A percentile compares a stretch with the other conserved stretches of the same genome.
phyloP scores from a whole-genome alignment of 345 rosid species.

The Populus euphratica region DNA sequence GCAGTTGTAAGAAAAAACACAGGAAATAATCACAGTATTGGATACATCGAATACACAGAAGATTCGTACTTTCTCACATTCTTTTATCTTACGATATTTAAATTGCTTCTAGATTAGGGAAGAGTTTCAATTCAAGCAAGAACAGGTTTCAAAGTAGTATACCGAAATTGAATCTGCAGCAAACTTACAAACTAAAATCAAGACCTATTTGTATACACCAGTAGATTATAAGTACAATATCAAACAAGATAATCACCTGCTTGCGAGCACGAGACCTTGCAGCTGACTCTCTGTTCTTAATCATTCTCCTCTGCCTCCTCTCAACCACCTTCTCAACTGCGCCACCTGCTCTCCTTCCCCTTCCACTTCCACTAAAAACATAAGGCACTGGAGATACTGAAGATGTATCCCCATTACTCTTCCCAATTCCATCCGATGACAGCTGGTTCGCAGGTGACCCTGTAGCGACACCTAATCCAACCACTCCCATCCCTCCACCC shows the following conservation, averaged over 20 bases:
- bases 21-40: neutral
- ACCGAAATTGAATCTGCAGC: neutral
- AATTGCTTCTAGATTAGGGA: neutral
- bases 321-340: slow-evolving; percentile 88
- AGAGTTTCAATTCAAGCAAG: neutral
- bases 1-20: neutral
- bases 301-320: slow-evolving; percentile 98
- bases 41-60: neutral
- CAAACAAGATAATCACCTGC: slow-evolving; percentile 56
- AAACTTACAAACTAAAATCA: neutral
- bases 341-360: slow-evolving; percentile 66
- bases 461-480: slow-evolving; percentile 46
- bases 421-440: slow-evolving; percentile 74
- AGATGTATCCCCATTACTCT: slow-evolving; percentile 74
- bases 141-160: neutral
- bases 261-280: slow-evolving; percentile 98
- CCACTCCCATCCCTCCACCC: slow-evolving; percentile 59
- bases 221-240: slow-evolving; percentile 5
- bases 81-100: neutral
- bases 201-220: slow-evolving; percentile 6
- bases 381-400: slow-evolving; percentile 79
- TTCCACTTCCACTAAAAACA: slow-evolving; percentile 60
- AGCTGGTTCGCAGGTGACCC: slow-evolving; percentile 69
- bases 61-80: neutral
- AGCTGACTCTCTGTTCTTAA: slow-evolving; percentile 97